Conservation (phyloP, 2,329 filamentous ascomycete species). For the Aspergillus sclerotialis region DNA sequence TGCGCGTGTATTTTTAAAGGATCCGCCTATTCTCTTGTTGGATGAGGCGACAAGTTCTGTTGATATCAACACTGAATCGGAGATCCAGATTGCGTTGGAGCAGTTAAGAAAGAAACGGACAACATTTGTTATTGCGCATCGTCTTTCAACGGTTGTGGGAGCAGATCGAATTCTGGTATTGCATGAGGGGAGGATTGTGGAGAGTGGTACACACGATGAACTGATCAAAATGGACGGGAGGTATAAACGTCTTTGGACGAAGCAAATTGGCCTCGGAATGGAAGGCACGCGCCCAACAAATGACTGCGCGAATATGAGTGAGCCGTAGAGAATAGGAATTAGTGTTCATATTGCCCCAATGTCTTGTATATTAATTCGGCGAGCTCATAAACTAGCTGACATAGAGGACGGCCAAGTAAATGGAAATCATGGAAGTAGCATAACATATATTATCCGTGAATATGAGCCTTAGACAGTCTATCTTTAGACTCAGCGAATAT, state of each 20-base stretch:
- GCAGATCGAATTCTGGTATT: slow-evolving; percentile 24
- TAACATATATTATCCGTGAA: too few relatives aligned
- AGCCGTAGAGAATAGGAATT: too few relatives aligned
- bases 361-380: too few relatives aligned
- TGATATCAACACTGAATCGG: slow-evolving; percentile 29
- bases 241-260: not conserved
- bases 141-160: slow-evolving; percentile 31
- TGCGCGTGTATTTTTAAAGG: slow-evolving; percentile 34
- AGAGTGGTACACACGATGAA: slow-evolving; percentile 35
- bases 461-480: too few relatives aligned
- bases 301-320: too few relatives aligned
- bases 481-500: too few relatives aligned
- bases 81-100: slow-evolving; percentile 15
- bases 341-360: too few relatives aligned
- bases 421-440: too few relatives aligned
- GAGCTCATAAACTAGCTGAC: too few relatives aligned
- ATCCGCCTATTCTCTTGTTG: slow-evolving; percentile 33
- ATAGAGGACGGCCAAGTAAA: too few relatives aligned
- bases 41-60: slow-evolving; percentile 39
- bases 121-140: slow-evolving; percentile 31
- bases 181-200: slow-evolving; percentile 31
- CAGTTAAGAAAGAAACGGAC: slow-evolving; percentile 16
- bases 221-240: slow-evolving; percentile 17
- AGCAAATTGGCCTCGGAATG: too few relatives aligned
- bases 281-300: too few relatives aligned